Base-by-base conservation (phyloP, 78 protist species). In the Dictyostelium brefeldianum region DNA sequence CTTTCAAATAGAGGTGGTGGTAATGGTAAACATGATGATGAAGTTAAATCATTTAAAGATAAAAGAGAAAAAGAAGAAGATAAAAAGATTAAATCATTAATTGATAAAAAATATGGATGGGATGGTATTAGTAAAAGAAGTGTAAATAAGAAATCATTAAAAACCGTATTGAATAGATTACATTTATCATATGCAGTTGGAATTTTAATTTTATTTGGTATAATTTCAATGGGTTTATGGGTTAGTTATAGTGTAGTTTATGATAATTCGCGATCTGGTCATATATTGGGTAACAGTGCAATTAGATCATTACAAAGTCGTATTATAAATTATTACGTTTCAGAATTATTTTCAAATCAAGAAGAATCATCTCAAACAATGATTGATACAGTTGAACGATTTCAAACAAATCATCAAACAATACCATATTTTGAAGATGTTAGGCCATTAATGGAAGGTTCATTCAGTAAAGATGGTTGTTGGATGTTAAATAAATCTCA, bases 381-480 rank as follows among this genome's bases (percentile, higher is more conserved):
- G 36, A 17, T 64, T 12, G 41, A 56, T 3, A 17, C 93, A 5
- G 22, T 59, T 9, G 17, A 36, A 0, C 36, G 15, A 20, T 48
- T 78, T n/a, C 93, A 87, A 64, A 17, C 10, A 9, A 77, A 18
- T 31, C 93, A 87, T 50, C 83, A 87, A 73, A 65, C 84, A 36
- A 27, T 87, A 8, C 41, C 78, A 25, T 54, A 43, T 17, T 43
- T 77, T 2, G 65, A 64, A 22, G 50, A 57, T 2, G 47, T 71
- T 5, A 43, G 84, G 62, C n/a, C 83, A 20, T 57, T 87, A 3
- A 87, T 87, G 93, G 93, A 87, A 17, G 93, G 93, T 20, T 53
- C 79, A 22, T 77, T 18, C 11, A n/a, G n/a, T n/a, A n/a, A n/a
- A 3, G 50, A 36, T 14, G 84, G 78, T n/a, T 87, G 93, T 31